Base-by-base conservation (phyloP, 202 grass and related monocot genomes). In the Zizania palustris region DNA sequence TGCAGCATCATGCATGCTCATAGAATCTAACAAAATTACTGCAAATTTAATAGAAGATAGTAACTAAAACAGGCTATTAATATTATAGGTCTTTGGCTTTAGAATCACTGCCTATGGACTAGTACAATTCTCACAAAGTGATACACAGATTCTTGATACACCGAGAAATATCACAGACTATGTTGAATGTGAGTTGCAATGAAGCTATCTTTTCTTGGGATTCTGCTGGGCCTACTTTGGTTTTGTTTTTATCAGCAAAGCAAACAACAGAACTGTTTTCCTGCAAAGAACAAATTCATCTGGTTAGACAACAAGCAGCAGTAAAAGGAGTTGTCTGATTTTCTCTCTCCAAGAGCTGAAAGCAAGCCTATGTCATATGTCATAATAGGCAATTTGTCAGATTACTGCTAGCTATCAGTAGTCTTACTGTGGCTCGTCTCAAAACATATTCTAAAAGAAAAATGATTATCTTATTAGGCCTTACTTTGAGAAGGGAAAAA, bases 121-220 rank as follows among this genome's bases (percentile, higher is more conserved):
- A n/a, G n/a, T n/a, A n/a, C n/a, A n/a, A n/a, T n/a, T n/a, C n/a
- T n/a, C n/a, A n/a, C n/a, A n/a, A n/a, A n/a, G 92, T 99, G 58
- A 99, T 87, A 9, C 84, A 58, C 0, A 75, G 87, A 95, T 81
- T 79, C 65, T 95, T 80, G 28, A 69, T 89, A 75, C 92, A 85
- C 9, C 18, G 74, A 55, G 95, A 93, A 83, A 95, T 90, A 39
- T 80, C 58, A 8, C 85, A 92, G 45, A 99, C 78, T 55, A 85
- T 83, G 80, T 95, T 92, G 35, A 99, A 95, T 60, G 88, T 95
- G 61, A 45, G 69, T 65, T 54, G 78, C 59, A 95, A 77, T 55
- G 81, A 92, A 77, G 60, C 67, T 70, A 83, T 63, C 76, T 56
- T 92, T 82, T 88, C 83, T 37, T 85, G 59, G 36, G 42, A 40